Conservation (phyloP, 2,329 filamentous ascomycete genomes). For the Aspergillus oerlinghausenensis region DNA sequence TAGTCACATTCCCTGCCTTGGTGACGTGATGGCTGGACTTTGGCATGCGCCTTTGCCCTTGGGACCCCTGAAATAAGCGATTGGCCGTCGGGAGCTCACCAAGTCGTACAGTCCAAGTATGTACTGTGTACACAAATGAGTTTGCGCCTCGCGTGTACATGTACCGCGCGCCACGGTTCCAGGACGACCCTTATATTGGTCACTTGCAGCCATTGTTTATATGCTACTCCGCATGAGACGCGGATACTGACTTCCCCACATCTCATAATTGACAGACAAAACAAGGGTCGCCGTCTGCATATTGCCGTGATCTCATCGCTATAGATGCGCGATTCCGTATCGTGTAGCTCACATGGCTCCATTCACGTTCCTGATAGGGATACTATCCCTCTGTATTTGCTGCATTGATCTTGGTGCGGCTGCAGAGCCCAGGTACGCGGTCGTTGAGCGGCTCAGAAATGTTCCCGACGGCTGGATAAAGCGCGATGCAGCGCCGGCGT, state of each 20-base stretch:
- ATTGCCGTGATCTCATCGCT: not conserved
- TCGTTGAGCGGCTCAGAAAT: conserved; percentile 26
- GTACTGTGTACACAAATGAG: not conserved
- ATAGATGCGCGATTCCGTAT: not conserved
- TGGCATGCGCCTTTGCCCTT: not conserved
- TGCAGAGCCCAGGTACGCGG: conserved; percentile 9
- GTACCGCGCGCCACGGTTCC: not conserved
- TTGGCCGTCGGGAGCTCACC: not conserved
- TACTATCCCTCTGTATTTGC: conserved; percentile 11
- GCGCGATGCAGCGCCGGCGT: conserved; percentile 23
- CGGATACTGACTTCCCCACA: not conserved
- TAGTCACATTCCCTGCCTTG: not conserved
- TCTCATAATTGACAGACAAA: not conserved
- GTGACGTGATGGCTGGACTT: not conserved
- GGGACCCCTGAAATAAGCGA: not conserved
- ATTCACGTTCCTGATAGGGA: conserved; percentile 2
- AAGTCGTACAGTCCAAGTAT: not conserved
- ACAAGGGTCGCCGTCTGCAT: not conserved
- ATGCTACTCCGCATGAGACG: not conserved
- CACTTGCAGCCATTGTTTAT: too few species aligned
- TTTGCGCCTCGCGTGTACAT: not conserved
- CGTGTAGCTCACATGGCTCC: conserved; percentile 5
- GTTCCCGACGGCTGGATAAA: conserved; percentile 33
- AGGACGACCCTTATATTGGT: not conserved
- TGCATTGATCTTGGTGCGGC: conserved; percentile 2